These are phyloP conservation scores for Biscogniauxia marginata DNA, from an alignment of 2,329 filamentous ascomycete genomes.

Conservation along the genomic window DNA sequence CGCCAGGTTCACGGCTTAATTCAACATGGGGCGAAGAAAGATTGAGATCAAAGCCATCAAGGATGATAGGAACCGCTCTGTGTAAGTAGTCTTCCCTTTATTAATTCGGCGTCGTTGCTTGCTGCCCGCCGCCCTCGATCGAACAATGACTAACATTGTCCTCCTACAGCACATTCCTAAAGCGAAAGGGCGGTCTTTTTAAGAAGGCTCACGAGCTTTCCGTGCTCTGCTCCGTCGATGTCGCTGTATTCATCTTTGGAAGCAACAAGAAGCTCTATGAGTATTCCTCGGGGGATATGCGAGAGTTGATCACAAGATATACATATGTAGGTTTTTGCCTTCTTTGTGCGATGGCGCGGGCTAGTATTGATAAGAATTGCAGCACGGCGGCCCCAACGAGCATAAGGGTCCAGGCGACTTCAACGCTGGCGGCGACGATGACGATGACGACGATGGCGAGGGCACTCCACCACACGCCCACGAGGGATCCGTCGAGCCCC, in stretches of 20 bases:
- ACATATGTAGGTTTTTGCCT: constrained; percentile 70
- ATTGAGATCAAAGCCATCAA: constrained; percentile 99
- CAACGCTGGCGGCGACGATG: constrained; percentile 82
- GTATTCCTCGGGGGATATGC: constrained; percentile 92
- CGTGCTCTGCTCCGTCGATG: constrained; percentile 96
- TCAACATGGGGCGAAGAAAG: constrained; percentile 91
- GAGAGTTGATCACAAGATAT: constrained; percentile 82
- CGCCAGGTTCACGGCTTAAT: constrained; percentile 10
- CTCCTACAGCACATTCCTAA: constrained; percentile 79
- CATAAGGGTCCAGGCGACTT: constrained; percentile 96
- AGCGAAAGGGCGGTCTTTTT: constrained; percentile 97
- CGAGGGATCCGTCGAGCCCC: constrained; percentile 44
- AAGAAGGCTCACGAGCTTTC: constrained; percentile 99
- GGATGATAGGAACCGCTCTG: constrained; percentile 94
- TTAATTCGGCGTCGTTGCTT: background rate
- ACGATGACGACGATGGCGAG: constrained; percentile 75
- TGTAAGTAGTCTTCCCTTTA: constrained; percentile 61
- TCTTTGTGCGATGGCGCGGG: background rate
- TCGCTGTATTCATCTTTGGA: constrained; percentile 97
- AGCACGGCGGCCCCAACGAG: constrained; percentile 93
- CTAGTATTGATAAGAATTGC: constrained; percentile 18
- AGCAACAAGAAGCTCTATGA: constrained; percentile 99
- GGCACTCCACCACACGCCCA: constrained; percentile 72
- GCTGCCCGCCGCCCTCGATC: constrained; percentile 2
- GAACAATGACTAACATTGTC: constrained; percentile 15